Evolutionary conservation across 441 rosid species (phyloP).

Genomic region (Erodium trifolium): DNA sequence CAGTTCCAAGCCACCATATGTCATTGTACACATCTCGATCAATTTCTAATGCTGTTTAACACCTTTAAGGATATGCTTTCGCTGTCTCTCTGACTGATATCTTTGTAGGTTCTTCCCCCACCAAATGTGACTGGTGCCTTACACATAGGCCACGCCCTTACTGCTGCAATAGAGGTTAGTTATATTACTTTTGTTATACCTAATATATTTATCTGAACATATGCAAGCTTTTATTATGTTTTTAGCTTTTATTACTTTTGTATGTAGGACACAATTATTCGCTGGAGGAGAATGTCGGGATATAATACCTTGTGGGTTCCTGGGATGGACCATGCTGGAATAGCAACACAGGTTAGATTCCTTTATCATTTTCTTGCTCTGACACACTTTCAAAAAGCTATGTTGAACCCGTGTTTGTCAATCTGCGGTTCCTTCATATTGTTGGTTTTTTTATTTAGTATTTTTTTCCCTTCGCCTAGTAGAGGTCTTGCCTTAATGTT

Average conservation of each 20-base stretch:
- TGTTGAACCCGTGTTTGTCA: neutral
- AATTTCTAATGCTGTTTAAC: neutral
- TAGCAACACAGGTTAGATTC: constrained; percentile 71
- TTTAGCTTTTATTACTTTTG: neutral
- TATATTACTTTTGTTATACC: neutral
- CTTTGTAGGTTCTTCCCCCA: constrained; percentile 79
- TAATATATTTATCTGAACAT: neutral
- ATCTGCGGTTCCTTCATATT: neutral
- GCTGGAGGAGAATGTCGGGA: constrained; percentile 90
- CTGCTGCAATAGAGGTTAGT: constrained; percentile 73
- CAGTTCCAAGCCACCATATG: constrained; percentile 68
- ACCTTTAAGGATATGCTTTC: neutral
- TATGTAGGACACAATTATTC: constrained; percentile 73
- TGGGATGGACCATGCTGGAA: constrained; percentile 93
- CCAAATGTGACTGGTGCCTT: constrained; percentile 97
- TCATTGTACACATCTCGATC: constrained; percentile 45
- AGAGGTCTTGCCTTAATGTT: neutral
- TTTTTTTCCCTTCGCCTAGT: neutral
- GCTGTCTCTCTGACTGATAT: neutral
- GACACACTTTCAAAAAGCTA: neutral
- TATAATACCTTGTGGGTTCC: constrained; percentile 92
- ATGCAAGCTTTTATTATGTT: constrained; percentile 6
- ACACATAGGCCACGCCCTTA: constrained; percentile 95
- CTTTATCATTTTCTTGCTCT: constrained; percentile 6
- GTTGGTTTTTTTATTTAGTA: neutral